Base-by-base conservation (phyloP, 768 basidiomycete genomes). In the Boletus tomentosulus region DNA sequence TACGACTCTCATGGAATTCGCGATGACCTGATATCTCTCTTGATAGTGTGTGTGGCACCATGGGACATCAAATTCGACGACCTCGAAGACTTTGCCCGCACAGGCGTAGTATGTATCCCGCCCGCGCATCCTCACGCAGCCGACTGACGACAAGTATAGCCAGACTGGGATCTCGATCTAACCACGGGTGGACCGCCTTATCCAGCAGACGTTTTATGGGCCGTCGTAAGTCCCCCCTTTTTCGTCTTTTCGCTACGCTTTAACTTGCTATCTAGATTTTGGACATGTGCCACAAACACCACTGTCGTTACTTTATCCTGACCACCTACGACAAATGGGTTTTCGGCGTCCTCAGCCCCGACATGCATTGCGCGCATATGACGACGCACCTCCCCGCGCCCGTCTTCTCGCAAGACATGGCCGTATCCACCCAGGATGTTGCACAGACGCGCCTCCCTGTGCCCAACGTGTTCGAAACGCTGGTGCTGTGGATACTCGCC, bases 281-380 rank as follows among this genome's bases (percentile, higher is more conserved):
- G 59, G 57, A 56, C 31, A 31, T 57, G 8, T 64, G 63, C 15
- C 22, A 19, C 15, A 43, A 53, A 19, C 8, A 43, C 28, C 19
- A 56, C 6, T 59, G 56, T 33, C 58, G 46, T 13, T 57, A 43
- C 46, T 61, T 63, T 47, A 22, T 55, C 27, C 35, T 59, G 51
- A 61, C 57, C 4, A 58, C 44, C n/a, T 59, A 63, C 37, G 50
- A 62, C 6, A n/a, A 56, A 0, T 58, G 62, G 59, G 54, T 56
- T 5, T 61, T 59, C 13, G 59, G 62, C 6, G 39, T 28, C 12
- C 31, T 62, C 22, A 63, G 56, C 34, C 6, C 33, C 3, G 57
- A 43, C 42, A 51, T 54, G 42, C 43, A 45, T 35, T 51, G 42
- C 11, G 61, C 59, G 4, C 33, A 34, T 12, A 25, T 57, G 34